Evolutionary conservation across 2,329 filamentous ascomycete species (phyloP), one percentile per base, ranked within the genome.

Genomic region (Apiospora marii): DNA sequence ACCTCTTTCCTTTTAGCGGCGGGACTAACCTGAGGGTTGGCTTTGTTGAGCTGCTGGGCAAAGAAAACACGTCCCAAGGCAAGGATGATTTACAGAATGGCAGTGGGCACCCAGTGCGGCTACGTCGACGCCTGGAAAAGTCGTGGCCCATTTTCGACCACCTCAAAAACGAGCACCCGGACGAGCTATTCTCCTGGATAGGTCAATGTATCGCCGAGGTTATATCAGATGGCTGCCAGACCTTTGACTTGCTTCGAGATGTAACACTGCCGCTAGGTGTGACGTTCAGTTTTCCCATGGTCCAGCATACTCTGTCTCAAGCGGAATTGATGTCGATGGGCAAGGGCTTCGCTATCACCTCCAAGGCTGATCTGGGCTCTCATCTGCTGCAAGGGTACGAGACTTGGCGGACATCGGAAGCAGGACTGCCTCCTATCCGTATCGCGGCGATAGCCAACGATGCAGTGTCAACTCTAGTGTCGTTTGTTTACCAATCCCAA

Each of bases 361-460:
- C 88, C 1, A 84, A 90, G 61, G 81, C 91, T 8, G 88, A 93
- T 72, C 84, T 93, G 1, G 90, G 88, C 12, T 86, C 87, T 44
- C 86, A 89, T 74, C 83, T 93, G 8, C 81, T 87, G 13, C 82
- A 84, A 46, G 91, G 91, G 0, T 93, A 93, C 76, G 83, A 87
- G 64, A 83, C 84, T 46, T 83, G 87, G n/a, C 83, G 84, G 48
- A 4, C 8, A 41, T 2, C 58, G 22, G 75, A 4, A 64, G 4
- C 34, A 4, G 75, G 82, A 16, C 82, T 95, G 30, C 94, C 93
- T 0, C 87, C 85, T 16, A 88, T 96, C 74, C 88, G 88, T 73
- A 92, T 96, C 70, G 88, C 90, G 12, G 94, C 93, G 69, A 95
- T 96, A 74, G 90, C 93, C 49, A 96, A 96, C 78, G 94, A 96